phyloP scores from a whole-genome alignment of 192 early-diverging fungal species.

The Chytriomyces sp. region DNA sequence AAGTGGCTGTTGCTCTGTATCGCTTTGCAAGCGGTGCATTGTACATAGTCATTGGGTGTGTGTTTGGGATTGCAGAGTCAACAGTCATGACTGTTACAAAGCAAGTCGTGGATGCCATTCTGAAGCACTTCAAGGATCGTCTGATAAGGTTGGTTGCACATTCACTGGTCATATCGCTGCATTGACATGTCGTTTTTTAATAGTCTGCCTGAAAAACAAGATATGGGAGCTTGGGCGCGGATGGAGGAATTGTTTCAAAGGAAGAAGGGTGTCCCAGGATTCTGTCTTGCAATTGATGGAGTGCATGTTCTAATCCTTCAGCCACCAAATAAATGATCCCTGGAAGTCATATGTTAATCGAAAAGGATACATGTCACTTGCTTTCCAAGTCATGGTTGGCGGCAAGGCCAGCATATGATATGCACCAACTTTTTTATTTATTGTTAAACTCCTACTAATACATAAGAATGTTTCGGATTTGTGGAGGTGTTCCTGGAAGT shows the following conservation, averaged over 20 bases:
- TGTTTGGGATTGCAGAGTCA: background rate
- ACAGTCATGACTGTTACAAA: background rate
- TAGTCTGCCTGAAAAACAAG: background rate
- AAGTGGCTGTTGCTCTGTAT: background rate
- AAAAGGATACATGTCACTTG: background rate
- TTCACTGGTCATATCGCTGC: too few relatives aligned
- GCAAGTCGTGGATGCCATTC: background rate
- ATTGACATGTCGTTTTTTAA: too few relatives aligned
- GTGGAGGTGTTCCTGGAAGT: background rate
- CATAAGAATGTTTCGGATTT: background rate
- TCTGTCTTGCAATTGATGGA: constrained; percentile 20
- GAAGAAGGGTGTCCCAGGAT: background rate
- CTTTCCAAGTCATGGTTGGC: constrained; percentile 21
- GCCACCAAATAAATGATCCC: background rate
- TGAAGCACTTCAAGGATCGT: background rate
- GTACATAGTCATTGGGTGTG: background rate
- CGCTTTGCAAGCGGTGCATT: constrained; percentile 3
- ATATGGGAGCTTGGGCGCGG: background rate
- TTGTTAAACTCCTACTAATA: too few relatives aligned
- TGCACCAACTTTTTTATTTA: too few relatives aligned
- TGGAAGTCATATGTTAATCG: constrained; percentile 12
- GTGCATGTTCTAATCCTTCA: constrained; percentile 1
- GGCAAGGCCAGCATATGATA: background rate
- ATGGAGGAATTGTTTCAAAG: background rate
- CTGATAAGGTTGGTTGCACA: too few relatives aligned